A percentile compares a stretch with the other conserved stretches of the same genome.
These are phyloP conservation scores for Pseudohyphozyma bogoriensis DNA, from an alignment of 768 basidiomycete species.

Conservation along the genomic window DNA sequence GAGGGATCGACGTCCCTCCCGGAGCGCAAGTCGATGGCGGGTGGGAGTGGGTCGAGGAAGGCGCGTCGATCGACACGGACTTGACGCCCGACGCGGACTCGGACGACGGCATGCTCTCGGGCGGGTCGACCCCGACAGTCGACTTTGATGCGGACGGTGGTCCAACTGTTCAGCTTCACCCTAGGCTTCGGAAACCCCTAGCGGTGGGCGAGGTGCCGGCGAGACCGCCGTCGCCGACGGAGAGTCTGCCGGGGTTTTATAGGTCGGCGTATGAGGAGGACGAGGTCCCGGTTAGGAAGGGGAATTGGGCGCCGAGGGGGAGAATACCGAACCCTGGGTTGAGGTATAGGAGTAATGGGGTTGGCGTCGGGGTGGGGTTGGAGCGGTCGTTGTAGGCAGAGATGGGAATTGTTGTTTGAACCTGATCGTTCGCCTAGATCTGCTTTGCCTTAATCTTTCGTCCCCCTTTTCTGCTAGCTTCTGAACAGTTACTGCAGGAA, in stretches of 20 bases:
- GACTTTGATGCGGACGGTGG: conserved; percentile 2
- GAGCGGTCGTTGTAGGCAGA: no score
- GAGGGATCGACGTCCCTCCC: background rate
- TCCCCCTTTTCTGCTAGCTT: no score
- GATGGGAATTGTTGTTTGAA: no score
- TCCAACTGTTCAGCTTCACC: background rate
- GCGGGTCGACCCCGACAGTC: background rate
- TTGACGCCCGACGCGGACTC: background rate
- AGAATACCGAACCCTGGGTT: no score
- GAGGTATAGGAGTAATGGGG: no score
- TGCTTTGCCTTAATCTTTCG: no score
- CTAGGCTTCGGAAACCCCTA: background rate
- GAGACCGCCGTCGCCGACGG: conserved; percentile 11
- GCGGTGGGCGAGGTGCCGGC: background rate
- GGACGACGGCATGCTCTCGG: background rate
- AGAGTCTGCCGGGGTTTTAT: conserved; percentile 14
- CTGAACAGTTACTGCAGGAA: no score
- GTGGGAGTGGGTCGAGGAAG: conserved; percentile 1
- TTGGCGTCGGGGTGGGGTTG: no score
- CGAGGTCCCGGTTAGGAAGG: no score
- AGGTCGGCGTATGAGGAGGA: no score
- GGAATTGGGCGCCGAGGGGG: no score
- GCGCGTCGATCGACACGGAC: background rate
- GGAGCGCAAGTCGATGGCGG: background rate
- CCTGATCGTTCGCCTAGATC: no score